Conservation (phyloP, 139 green algal species). For the Spirogloea muscicola region DNA sequence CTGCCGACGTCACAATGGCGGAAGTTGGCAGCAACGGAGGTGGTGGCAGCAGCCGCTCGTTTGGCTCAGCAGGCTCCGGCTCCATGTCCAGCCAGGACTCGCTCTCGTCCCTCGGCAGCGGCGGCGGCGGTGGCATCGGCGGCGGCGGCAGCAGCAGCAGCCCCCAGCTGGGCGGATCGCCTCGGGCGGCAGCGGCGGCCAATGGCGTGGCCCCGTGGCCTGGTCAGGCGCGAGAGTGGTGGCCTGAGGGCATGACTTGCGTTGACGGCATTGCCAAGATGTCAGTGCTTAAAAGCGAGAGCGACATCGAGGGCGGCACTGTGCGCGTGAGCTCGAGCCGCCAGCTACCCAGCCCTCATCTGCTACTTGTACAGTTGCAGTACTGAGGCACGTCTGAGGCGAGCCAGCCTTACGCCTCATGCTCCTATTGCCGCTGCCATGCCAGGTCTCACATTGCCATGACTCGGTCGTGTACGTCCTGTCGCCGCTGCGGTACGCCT, state of each 20-base stretch:
- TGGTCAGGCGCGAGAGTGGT: slow-evolving; percentile 9
- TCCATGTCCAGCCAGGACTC: no score
- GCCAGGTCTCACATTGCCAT: slow-evolving; percentile 46
- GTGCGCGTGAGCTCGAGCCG: slow-evolving; percentile 40
- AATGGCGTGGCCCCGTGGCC: neutral
- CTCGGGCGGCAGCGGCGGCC: neutral
- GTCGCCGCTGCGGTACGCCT: slow-evolving; percentile 38
- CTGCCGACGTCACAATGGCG: neutral
- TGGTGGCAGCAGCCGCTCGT: neutral
- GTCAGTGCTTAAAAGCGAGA: slow-evolving; percentile 41
- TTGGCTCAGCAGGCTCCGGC: neutral
- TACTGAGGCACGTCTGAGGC: no score
- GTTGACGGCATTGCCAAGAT: slow-evolving; percentile 44
- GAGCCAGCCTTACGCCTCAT: no score
- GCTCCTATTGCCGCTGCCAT: no score
- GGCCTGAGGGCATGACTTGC: slow-evolving; percentile 20
- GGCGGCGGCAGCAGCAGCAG: neutral
- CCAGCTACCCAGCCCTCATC: no score
- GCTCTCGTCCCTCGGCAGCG: neutral
- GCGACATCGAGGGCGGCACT: slow-evolving; percentile 24
- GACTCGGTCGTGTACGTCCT: slow-evolving; percentile 47
- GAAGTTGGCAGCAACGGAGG: neutral
- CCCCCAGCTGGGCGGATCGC: neutral
- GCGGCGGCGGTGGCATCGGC: neutral
- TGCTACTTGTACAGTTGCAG: no score